Evolutionary conservation across 306 rosid genomes (phyloP), one percentile per base, ranked within the genome.

Genomic region (Cucumis cinereus): DNA sequence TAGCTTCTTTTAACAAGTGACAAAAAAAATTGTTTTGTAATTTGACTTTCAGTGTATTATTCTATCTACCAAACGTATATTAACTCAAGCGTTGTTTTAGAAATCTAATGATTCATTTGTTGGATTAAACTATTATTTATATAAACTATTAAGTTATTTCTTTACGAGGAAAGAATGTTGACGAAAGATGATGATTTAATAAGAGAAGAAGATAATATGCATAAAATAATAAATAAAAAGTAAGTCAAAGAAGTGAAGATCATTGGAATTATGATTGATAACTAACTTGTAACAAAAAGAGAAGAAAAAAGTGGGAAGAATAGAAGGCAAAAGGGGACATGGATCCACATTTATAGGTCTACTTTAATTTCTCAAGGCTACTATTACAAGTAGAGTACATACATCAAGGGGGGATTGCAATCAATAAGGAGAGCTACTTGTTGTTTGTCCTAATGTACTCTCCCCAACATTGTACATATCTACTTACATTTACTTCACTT

Each of bases 361-460:
- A 36, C 10, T 67, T 38, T 38, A 66, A 19, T 63, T 63, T 63
- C 7, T 63, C 70, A 63, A 63, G 15, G 61, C 30, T 66, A 66
- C 50, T 40, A 10, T 66, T 66, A 66, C 19, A 36, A 15, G 4
- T 67, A 67, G 30, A 67, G 30, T 66, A 64, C 72, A 64, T 40
- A 67, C 14, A 22, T 41, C 12, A 20, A 20, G 35, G 35, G 35
- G 14, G 35, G 74, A 67, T 67, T 67, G 74, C 74, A 41, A 40
- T 67, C 54, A 67, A 67, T 67, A 67, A 22, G 35, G 54, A 11
- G 53, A 67, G 74, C 74, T 67, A 67, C 54, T 20, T 67, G 74
- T 67, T 67, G 73, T 43, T 67, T 67, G 74, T 67, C 74, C 54
- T 38, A 66, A 66, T n/a, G 72, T 66, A 66, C 52, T 66, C 45